Conservation (phyloP, 2,329 filamentous ascomycete species). For the Exserohilum turcica region DNA sequence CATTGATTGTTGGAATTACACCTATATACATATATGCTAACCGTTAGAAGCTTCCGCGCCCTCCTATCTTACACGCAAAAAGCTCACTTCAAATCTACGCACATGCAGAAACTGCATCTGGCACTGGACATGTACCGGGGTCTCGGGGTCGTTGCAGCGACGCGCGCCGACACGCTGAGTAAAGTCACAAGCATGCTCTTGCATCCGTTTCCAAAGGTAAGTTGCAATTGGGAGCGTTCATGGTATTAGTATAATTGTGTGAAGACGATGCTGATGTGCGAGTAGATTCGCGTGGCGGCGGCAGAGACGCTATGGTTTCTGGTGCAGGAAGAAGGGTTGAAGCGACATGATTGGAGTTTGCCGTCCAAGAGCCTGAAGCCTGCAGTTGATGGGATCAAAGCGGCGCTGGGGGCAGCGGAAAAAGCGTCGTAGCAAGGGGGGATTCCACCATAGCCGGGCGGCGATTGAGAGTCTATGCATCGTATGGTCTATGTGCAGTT, state of each 20-base stretch:
- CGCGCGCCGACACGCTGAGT: slow-evolving; percentile 63
- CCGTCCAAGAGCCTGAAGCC: slow-evolving; percentile 41
- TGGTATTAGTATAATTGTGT: too few relatives aligned
- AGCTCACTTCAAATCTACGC: slow-evolving; percentile 80
- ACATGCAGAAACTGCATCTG: slow-evolving; percentile 79
- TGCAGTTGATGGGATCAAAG: slow-evolving; percentile 34
- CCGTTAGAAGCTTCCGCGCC: slow-evolving; percentile 54
- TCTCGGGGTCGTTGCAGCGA: slow-evolving; percentile 61
- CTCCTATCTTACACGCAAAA: slow-evolving; percentile 76
- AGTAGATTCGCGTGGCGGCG: slow-evolving; percentile 43
- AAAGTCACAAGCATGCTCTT: slow-evolving; percentile 74
- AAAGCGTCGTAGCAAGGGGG: too few relatives aligned
- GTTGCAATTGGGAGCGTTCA: too few relatives aligned
- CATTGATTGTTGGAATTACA: too few relatives aligned
- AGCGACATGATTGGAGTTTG: slow-evolving; percentile 33
- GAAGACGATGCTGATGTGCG: slow-evolving; percentile 3
- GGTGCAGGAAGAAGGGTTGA: slow-evolving; percentile 43
- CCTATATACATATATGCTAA: not conserved
- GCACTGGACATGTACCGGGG: slow-evolving; percentile 80
- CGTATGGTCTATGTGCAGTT: not conserved
- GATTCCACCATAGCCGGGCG: too few relatives aligned
- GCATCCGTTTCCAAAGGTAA: slow-evolving; percentile 81
- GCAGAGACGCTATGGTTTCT: slow-evolving; percentile 51
- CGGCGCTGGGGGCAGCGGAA: not conserved
- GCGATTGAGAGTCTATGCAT: not conserved